Conservation (phyloP, 2,329 filamentous ascomycete species). For the Chalaropsis ovoidea region DNA sequence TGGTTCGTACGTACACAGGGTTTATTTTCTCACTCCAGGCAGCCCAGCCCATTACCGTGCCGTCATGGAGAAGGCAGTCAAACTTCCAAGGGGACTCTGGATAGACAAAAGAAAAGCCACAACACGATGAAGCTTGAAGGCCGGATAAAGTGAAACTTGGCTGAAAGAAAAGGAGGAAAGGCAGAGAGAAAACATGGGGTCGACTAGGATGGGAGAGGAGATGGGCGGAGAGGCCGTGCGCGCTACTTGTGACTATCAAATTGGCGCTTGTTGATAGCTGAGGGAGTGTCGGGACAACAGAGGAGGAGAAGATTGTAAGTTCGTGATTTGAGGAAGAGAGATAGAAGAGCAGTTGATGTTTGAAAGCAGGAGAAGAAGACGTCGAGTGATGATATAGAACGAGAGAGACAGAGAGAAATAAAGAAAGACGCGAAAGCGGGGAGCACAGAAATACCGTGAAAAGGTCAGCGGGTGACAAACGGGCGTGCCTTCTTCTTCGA, state of each 20-base stretch:
- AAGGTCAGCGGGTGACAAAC: not conserved
- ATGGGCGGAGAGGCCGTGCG: not conserved
- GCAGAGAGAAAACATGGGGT: not conserved
- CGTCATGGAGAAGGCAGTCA: not conserved
- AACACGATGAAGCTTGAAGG: not conserved
- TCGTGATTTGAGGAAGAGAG: not conserved
- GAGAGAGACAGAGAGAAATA: not conserved
- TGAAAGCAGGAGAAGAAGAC: not conserved
- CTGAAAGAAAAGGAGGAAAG: constrained; percentile 1
- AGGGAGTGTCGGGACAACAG: not conserved
- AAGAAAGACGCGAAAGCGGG: not conserved
- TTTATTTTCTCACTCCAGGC: not conserved
- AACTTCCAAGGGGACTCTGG: not conserved
- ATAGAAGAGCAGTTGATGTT: too few species aligned
- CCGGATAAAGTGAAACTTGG: constrained; percentile 4
- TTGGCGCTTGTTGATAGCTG: not conserved
- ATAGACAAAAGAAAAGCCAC: not conserved
- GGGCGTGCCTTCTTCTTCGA: not conserved
- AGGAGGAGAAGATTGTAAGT: not conserved
- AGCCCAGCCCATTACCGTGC: not conserved
- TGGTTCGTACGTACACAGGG: not conserved
- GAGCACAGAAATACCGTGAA: not conserved
- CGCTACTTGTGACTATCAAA: constrained; percentile 7
- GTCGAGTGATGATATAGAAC: not conserved
- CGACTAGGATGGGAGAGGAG: not conserved